Conservation (phyloP, 2,329 filamentous ascomycete species). For the Xylariaceae sp. region DNA sequence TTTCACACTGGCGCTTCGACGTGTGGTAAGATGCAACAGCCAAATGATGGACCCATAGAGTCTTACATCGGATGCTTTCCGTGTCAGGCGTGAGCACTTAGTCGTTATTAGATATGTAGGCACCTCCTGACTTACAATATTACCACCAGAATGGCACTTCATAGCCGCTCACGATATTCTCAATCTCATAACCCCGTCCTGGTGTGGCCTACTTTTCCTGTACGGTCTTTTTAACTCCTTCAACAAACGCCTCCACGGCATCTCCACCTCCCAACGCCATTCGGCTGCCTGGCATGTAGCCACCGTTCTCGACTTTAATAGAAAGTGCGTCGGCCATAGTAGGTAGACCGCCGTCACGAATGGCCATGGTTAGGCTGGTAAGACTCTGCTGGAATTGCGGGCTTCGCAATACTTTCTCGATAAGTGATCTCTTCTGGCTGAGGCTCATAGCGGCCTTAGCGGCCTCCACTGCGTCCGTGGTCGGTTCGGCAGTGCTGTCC, state of each 20-base stretch:
- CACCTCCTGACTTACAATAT: not conserved
- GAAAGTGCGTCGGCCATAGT: slow-evolving; percentile 82
- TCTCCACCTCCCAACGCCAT: slow-evolving; percentile 84
- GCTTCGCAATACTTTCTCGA: slow-evolving; percentile 77
- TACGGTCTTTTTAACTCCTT: slow-evolving; percentile 77
- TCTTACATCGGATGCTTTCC: not conserved
- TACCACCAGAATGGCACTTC: not conserved
- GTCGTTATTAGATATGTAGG: not conserved
- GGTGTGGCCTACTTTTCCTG: slow-evolving; percentile 43
- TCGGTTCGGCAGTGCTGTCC: slow-evolving; percentile 58
- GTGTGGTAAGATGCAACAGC: not conserved
- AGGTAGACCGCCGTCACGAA: slow-evolving; percentile 84
- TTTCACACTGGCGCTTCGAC: not conserved
- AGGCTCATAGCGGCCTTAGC: slow-evolving; percentile 68
- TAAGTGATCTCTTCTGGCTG: slow-evolving; percentile 71
- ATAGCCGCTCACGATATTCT: not conserved
- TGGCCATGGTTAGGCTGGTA: slow-evolving; percentile 75
- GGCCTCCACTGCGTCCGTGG: slow-evolving; percentile 61
- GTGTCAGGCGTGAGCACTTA: not conserved
- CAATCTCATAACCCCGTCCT: not conserved
- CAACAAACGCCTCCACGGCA: slow-evolving; percentile 84
- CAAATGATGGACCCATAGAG: not conserved
- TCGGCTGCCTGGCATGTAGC: slow-evolving; percentile 68
- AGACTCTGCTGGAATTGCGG: slow-evolving; percentile 89
- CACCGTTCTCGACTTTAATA: slow-evolving; percentile 77